Evolutionary conservation across 306 rosid species (phyloP), one percentile per base, ranked within the genome.

Genomic region (Gastrolobium bilobum): DNA sequence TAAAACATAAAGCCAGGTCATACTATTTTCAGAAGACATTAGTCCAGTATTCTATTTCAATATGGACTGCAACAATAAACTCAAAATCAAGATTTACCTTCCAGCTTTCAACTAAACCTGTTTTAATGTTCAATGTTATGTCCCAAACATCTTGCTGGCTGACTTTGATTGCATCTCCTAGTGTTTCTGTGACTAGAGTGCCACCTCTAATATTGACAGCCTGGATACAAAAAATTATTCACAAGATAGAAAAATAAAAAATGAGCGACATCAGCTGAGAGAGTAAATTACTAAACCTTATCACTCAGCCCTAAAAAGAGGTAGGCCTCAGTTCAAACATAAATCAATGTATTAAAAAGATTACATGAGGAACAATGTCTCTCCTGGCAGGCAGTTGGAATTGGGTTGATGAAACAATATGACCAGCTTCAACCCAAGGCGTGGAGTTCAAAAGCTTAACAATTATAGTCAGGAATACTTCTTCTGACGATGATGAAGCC

Each of bases 391-490:
- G 99, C 76, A 95, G 79, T 87, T 90, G 90, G 70, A 92, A 70
- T 91, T 95, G 99, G 57, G 98, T 73, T 15, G 91, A 91, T 56
- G 98, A 89, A 84, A 90, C 39, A 33, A 84, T 75, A 75, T 95
- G 99, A 75, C 97, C 98, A 58, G 96, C 95, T 78, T 88, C 90
- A 71, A 85, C 98, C 97, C 98, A 92, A 68, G 83, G 83, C 2
- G 91, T 90, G 11, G 97, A 75, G 65, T 53, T 58, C 89, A 87
- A 84, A 75, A 92, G 96, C 87, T 91, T 92, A 43, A 85, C 87
- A 9, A 84, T 82, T 58, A 92, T 83, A 6, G 83, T 86, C 48
- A 92, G 66, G 67, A 92, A 92, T 47, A 87, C 42, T 75, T 94
- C 99, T 65, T 84, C 90, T 29, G 88, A 84, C 38, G 50, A 42